A percentile compares a stretch with the other conserved stretches of the same genome.
Conservation (phyloP, 306 rosid species). For the Arachis stenosperma region DNA sequence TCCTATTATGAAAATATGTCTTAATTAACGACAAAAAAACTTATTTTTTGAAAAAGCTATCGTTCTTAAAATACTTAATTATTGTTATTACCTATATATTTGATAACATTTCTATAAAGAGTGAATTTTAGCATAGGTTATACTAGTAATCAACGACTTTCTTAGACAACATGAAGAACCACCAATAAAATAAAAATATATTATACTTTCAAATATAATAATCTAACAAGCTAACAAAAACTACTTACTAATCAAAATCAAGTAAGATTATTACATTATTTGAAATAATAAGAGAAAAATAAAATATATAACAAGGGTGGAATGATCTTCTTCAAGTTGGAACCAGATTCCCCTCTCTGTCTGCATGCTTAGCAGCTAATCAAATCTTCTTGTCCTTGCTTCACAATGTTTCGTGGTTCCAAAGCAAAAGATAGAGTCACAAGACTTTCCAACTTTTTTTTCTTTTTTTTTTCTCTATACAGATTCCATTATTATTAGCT, state of each 20-base stretch:
- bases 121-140: no score
- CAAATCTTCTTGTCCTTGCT: conserved; percentile 37
- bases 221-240: conserved; percentile 1
- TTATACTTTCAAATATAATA: neutral
- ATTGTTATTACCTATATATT: no score
- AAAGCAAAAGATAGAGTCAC: conserved; percentile 51
- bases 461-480: neutral
- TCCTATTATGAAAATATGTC: no score
- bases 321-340: conserved; percentile 40
- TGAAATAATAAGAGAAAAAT: neutral
- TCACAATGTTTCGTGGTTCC: conserved; percentile 48
- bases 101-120: no score
- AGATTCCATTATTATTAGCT: conserved; percentile 44
- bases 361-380: conserved; percentile 25
- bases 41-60: no score
- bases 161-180: no score
- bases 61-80: no score
- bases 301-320: conserved; percentile 27
- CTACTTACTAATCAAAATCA: neutral
- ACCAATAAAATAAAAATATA: no score
- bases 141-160: no score
- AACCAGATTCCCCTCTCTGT: conserved; percentile 42
- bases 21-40: no score
- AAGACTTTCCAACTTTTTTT: conserved; percentile 40
- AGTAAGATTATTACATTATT: neutral